Evolutionary conservation across 257 asterid genomes (phyloP).

Genomic region (Leonotis leonurus): DNA sequence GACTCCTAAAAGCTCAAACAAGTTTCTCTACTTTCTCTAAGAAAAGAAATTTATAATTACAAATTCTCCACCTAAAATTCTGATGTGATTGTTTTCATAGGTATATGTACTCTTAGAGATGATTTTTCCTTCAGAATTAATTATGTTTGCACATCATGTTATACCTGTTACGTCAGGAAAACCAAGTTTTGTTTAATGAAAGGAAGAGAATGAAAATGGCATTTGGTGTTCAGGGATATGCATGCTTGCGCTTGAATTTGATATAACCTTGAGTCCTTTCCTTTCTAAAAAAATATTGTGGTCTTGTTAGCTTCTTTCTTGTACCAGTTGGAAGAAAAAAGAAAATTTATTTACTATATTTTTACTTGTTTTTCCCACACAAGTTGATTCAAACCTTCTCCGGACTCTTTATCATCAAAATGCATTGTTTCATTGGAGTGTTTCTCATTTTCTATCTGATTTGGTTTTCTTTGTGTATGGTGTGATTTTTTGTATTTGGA

Average conservation of each 20-base stretch:
- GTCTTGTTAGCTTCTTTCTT: constrained; percentile 2
- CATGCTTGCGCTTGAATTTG: background rate
- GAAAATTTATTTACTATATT: background rate
- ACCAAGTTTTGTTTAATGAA: background rate
- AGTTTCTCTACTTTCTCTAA: background rate
- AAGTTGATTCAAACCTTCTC: background rate
- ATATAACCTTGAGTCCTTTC: background rate
- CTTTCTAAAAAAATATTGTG: background rate
- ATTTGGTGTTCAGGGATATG: background rate
- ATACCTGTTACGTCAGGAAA: background rate
- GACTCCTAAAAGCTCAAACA: background rate
- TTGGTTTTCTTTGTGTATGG: background rate
- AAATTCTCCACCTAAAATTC: background rate
- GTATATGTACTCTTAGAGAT: background rate
- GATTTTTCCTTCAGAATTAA: background rate
- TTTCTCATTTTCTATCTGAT: constrained; percentile 6
- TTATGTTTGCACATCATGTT: constrained; percentile 6
- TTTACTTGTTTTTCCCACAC: background rate
- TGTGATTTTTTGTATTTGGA: constrained; percentile 1
- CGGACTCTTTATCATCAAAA: background rate
- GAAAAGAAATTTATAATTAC: background rate
- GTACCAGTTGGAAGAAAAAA: background rate
- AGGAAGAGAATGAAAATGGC: background rate
- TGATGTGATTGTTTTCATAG: background rate
- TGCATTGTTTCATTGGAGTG: constrained; percentile 6